Conservation (phyloP, 768 basidiomycete genomes). For the Russula brevipes region DNA sequence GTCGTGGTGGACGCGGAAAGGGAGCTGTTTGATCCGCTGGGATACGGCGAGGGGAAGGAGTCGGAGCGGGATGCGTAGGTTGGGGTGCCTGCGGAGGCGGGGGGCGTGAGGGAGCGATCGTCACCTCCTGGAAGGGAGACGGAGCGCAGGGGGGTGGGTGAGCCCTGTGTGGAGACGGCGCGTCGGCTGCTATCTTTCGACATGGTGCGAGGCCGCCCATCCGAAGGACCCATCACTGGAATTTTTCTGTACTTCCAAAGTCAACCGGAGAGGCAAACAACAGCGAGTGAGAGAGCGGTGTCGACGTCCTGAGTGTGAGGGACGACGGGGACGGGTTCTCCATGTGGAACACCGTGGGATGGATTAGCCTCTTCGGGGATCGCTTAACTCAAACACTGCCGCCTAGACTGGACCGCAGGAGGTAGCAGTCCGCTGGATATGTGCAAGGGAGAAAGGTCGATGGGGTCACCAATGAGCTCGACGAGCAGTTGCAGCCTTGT, state of each 20-base stretch:
- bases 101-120: slow-evolving; percentile 20
- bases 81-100: slow-evolving; percentile 3
- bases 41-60: slow-evolving; percentile 6
- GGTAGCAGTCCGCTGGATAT: too few relatives aligned
- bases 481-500: too few relatives aligned
- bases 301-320: background rate
- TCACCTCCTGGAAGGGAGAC: slow-evolving; percentile 5
- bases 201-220: background rate
- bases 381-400: too few relatives aligned
- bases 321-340: background rate
- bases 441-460: too few relatives aligned
- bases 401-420: too few relatives aligned
- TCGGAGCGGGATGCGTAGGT: slow-evolving; percentile 1
- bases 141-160: slow-evolving; percentile 5
- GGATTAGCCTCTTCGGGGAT: background rate
- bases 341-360: background rate
- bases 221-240: background rate
- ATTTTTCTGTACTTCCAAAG: background rate
- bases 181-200: slow-evolving; percentile 3
- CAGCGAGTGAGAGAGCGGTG: background rate
- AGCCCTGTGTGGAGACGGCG: background rate
- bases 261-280: background rate
- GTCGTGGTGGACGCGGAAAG: slow-evolving; percentile 15
- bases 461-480: too few relatives aligned
- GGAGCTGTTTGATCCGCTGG: slow-evolving; percentile 8